A percentile compares a stretch with the other conserved stretches of the same genome.
These are phyloP conservation scores for Candida germanica DNA, from an alignment of 805 yeast genomes.

Conservation along the genomic window DNA sequence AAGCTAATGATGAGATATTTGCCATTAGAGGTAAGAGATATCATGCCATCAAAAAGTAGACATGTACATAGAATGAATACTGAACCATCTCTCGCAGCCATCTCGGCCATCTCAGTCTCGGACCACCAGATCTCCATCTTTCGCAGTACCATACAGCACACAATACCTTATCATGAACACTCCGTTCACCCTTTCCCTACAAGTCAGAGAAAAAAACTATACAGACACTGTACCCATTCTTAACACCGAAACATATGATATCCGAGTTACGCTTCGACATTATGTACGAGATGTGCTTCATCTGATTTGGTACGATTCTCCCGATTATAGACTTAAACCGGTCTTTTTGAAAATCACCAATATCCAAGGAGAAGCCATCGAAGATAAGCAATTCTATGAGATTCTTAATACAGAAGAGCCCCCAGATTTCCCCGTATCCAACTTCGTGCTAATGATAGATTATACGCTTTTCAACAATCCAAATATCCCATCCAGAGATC, in stretches of 20 bases:
- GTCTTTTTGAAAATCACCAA: constrained; percentile 14
- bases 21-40: constrained; percentile 96
- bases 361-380: constrained; percentile 7
- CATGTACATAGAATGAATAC: too few relatives aligned
- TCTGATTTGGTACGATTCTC: constrained; percentile 29
- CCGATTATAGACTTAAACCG: constrained; percentile 23
- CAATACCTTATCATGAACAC: constrained; percentile 22
- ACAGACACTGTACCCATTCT: constrained; percentile 1
- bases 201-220: constrained; percentile 9
- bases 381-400: constrained; percentile 9
- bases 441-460: constrained; percentile 20
- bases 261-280: constrained; percentile 24
- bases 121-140: too few relatives aligned
- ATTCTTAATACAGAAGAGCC: constrained; percentile 9
- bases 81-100: too few relatives aligned
- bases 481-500: constrained; percentile 22
- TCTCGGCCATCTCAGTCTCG: too few relatives aligned
- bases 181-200: constrained; percentile 15
- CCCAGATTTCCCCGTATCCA: constrained; percentile 7
- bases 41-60: constrained; percentile 58
- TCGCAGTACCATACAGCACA: too few relatives aligned
- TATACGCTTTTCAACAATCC: constrained; percentile 19
- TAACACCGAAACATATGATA: constrained; percentile 7
- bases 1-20: constrained; percentile 83
- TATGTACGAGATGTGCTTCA: constrained; percentile 21